Evolutionary conservation across 805 yeast species (phyloP).

Genomic region (Ogataea trehalophila): DNA sequence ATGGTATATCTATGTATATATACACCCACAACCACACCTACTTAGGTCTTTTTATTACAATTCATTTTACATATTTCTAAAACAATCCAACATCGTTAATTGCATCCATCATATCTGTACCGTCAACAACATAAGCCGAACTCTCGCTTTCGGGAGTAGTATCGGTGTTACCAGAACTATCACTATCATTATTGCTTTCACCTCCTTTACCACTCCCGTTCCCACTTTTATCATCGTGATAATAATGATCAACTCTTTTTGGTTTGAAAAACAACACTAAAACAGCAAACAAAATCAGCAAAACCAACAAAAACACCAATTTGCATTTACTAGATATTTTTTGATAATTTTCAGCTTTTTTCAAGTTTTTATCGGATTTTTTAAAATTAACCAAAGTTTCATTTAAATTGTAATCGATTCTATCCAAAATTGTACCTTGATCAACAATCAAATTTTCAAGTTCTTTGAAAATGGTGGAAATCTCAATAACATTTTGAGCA

Average conservation of each 20-base stretch:
- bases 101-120: not conserved
- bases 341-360: slow-evolving; percentile 75
- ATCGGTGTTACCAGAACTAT: too few species aligned
- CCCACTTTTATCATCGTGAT: slow-evolving; percentile 17
- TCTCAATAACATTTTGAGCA: slow-evolving; percentile 92
- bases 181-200: slow-evolving; percentile 7
- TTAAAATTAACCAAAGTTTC: slow-evolving; percentile 73
- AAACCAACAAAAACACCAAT: slow-evolving; percentile 64
- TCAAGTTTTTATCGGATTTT: slow-evolving; percentile 72
- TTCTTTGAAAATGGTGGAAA: slow-evolving; percentile 88
- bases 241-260: slow-evolving; percentile 25
- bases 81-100: not conserved
- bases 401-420: slow-evolving; percentile 88
- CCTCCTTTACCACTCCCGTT: not conserved
- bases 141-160: too few species aligned
- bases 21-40: too few species aligned
- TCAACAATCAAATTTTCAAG: slow-evolving; percentile 89
- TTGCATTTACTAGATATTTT: slow-evolving; percentile 89
- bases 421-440: slow-evolving; percentile 89
- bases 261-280: slow-evolving; percentile 71
- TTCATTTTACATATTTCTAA: too few species aligned
- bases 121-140: not conserved
- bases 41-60: too few species aligned
- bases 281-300: slow-evolving; percentile 67
- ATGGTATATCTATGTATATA: too few species aligned